Base-by-base conservation (phyloP, 768 basidiomycete genomes). In the Trametes gibbosa region DNA sequence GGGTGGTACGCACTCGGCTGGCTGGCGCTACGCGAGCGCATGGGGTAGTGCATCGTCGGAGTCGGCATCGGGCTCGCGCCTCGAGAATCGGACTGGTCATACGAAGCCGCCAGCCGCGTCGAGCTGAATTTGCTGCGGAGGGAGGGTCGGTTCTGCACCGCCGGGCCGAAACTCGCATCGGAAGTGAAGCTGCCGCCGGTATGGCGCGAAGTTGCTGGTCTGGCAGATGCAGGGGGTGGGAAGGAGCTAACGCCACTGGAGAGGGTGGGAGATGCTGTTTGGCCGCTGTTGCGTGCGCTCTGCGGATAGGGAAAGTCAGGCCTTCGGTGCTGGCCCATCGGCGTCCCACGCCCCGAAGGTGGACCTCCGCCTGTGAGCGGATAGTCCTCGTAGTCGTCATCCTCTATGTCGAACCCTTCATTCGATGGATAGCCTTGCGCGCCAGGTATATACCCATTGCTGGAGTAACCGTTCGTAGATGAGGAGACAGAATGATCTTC, bases 371-470 rank as follows among this genome's bases (percentile, higher is more conserved):
- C 70, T 4, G 82, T 72, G 5, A 81, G 76, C 1, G 85, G 83
- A 67, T 88, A 88, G 61, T 92, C 92, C 68, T 93, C 92, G 56
- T 79, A 83, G 1, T 91, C 89, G 61, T 89, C 88, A 37, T 90
- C 89, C 2, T 90, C 90, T 56, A 84, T 76, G 42, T 87, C 89
- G 66, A 92, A 90, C 9, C 86, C 87, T 53, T 88, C 82, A 50
- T 84, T 74, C 2, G 83, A 80, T 8, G 81, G 79, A 68, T 87
- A 83, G 13, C 83, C 84, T 27, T 80, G 75, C 1, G 82, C 79
- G 2, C 82, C 84, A 60, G 61, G 62, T 39, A 71, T 68, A 54
- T 77, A 78, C 24, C 62, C 51, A 67, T 47, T 61, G 49, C 52
- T 40, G 54, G 51, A 63, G 21, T 54, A 53, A n/a, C 55, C 40